These are phyloP conservation scores for Pseudomonodictys pantanalensis DNA, from an alignment of 495 filamentous ascomycete species.

Conservation along the genomic window DNA sequence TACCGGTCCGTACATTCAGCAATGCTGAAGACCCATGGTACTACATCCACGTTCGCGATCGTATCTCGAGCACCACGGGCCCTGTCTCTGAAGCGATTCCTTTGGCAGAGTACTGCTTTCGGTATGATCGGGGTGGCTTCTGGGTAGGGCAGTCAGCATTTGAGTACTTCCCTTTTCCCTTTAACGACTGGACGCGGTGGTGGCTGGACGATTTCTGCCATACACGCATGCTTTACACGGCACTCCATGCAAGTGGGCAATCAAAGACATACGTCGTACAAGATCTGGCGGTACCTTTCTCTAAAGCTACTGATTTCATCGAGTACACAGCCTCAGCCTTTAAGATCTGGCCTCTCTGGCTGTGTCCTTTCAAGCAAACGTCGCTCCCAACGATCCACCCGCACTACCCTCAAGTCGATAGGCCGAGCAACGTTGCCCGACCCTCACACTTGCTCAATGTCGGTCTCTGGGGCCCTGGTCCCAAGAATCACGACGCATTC, in stretches of 20 bases:
- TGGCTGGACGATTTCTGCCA: constrained; percentile 62
- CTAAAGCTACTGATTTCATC: constrained; percentile 48
- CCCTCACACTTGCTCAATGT: constrained; percentile 58
- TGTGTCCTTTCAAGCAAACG: constrained; percentile 50
- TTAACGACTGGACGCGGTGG: constrained; percentile 55
- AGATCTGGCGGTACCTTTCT: constrained; percentile 55
- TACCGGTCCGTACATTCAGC: constrained; percentile 47
- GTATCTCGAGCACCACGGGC: constrained; percentile 19
- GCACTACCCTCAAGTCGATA: constrained; percentile 9
- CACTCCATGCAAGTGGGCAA: constrained; percentile 53
- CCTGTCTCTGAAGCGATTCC: constrained; percentile 50
- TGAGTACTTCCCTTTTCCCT: constrained; percentile 55
- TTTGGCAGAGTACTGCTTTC: constrained; percentile 58
- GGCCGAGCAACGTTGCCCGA: too few species aligned
- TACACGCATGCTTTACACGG: constrained; percentile 61
- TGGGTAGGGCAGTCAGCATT: constrained; percentile 58
- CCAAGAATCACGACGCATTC: constrained; percentile 42
- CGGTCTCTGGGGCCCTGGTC: constrained; percentile 54
- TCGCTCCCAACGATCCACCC: constrained; percentile 42
- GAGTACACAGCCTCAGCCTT: constrained; percentile 47
- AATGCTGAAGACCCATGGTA: constrained; percentile 56
- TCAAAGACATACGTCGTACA: constrained; percentile 52
- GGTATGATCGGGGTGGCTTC: constrained; percentile 63
- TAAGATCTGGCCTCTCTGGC: constrained; percentile 57
- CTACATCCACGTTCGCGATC: constrained; percentile 50